Evolutionary conservation across 1,139 yeast species (phyloP).

Genomic region (Meyerozyma smithsonii): DNA sequence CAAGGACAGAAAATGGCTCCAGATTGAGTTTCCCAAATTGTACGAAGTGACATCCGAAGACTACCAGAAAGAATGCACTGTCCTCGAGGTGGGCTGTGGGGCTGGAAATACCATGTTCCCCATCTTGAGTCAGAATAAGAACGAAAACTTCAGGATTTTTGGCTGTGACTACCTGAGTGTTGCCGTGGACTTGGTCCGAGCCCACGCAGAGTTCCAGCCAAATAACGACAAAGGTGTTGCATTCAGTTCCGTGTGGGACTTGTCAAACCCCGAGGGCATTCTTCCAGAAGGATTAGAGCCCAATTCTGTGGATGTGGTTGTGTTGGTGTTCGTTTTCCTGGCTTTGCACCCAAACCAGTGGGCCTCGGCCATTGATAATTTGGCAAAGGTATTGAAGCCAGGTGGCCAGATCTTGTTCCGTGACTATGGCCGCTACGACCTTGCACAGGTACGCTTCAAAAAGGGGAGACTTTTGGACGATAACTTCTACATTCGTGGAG

Average conservation of each 20-base stretch:
- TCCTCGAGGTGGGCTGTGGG: slow-evolving; percentile 95
- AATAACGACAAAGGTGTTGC: slow-evolving; percentile 51
- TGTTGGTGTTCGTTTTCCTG: slow-evolving; percentile 89
- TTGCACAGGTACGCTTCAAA: slow-evolving; percentile 93
- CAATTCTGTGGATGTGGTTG: slow-evolving; percentile 82
- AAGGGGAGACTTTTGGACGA: slow-evolving; percentile 84
- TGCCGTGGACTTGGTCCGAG: slow-evolving; percentile 81
- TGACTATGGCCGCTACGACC: slow-evolving; percentile 93
- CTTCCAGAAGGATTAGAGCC: slow-evolving; percentile 84
- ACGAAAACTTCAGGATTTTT: slow-evolving; percentile 64
- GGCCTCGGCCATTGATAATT: slow-evolving; percentile 70
- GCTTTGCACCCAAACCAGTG: slow-evolving; percentile 93
- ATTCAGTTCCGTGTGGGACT: slow-evolving; percentile 91
- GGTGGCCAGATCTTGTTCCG: slow-evolving; percentile 88
- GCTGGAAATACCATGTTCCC: slow-evolving; percentile 98
- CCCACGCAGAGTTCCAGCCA: slow-evolving; percentile 53
- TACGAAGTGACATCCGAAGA: slow-evolving; percentile 72
- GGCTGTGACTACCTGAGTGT: slow-evolving; percentile 91
- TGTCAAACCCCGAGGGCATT: slow-evolving; percentile 67
- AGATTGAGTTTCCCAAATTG: slow-evolving; percentile 84
- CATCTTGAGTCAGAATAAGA: slow-evolving; percentile 72
- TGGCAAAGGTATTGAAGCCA: slow-evolving; percentile 74
- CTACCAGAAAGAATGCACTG: slow-evolving; percentile 59
- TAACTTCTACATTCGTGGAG: slow-evolving; percentile 94
- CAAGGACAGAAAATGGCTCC: slow-evolving; percentile 94